These are phyloP conservation scores for Microcyclospora tardicrescens DNA, from an alignment of 2,329 filamentous ascomycete genomes.

Conservation along the genomic window DNA sequence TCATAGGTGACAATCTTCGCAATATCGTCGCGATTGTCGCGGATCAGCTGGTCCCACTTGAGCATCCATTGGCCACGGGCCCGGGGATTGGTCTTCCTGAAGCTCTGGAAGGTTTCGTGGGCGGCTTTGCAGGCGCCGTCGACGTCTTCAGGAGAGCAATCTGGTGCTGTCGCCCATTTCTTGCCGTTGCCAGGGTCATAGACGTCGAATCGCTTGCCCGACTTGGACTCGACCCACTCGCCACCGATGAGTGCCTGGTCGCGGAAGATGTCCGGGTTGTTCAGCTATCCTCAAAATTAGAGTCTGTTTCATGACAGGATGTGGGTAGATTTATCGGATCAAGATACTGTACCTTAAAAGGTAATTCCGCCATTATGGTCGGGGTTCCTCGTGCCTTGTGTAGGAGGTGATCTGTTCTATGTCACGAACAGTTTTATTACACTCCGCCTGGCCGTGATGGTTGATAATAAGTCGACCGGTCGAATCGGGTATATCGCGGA, in stretches of 20 bases:
- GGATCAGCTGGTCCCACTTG: conserved; percentile 53
- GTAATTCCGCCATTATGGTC: background rate
- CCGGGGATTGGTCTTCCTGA: conserved; percentile 47
- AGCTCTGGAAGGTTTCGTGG: conserved; percentile 47
- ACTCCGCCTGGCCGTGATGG: too few species aligned
- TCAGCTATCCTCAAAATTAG: conserved; percentile 28
- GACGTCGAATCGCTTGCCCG: conserved; percentile 45
- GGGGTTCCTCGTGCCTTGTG: too few species aligned
- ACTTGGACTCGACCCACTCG: conserved; percentile 44
- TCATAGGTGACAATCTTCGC: conserved; percentile 50
- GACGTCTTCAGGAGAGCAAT: conserved; percentile 45
- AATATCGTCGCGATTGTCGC: conserved; percentile 48
- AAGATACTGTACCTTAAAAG: conserved; percentile 1
- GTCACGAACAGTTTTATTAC: too few species aligned
- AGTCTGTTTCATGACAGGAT: background rate
- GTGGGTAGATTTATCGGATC: conserved; percentile 1
- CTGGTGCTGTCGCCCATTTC: conserved; percentile 35
- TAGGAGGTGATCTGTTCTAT: too few species aligned
- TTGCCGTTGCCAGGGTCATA: conserved; percentile 40
- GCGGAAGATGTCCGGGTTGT: conserved; percentile 41
- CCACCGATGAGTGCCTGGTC: conserved; percentile 42
- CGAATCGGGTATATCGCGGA: too few species aligned
- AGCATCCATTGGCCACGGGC: conserved; percentile 49
- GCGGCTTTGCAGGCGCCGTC: conserved; percentile 47
- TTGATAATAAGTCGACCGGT: too few species aligned